phyloP scores from a whole-genome alignment of 2,329 filamentous ascomycete species.

The Calonectria pseudoturangicola region DNA sequence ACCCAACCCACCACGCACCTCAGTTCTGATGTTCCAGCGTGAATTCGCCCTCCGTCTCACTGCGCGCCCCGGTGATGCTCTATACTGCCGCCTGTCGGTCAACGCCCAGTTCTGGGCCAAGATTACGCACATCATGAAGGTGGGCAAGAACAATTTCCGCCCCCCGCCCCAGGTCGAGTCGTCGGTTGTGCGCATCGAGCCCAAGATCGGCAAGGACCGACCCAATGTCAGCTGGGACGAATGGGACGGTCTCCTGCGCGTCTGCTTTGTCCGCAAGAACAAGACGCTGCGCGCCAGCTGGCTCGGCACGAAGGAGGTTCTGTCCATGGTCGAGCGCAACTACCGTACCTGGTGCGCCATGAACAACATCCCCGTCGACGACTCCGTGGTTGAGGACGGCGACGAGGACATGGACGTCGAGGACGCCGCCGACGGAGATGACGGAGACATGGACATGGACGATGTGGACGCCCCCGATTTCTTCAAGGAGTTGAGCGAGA shows the following conservation, averaged over 20 bases:
- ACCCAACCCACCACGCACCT: constrained; percentile 86
- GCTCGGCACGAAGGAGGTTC: constrained; percentile 85
- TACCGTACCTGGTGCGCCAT: constrained; percentile 94
- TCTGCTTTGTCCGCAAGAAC: constrained; percentile 85
- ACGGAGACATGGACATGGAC: constrained; percentile 73
- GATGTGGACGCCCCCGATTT: constrained; percentile 86
- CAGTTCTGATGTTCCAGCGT: constrained; percentile 96
- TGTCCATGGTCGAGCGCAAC: constrained; percentile 89
- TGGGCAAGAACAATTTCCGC: constrained; percentile 96
- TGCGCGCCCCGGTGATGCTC: constrained; percentile 88
- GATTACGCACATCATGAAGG: constrained; percentile 87
- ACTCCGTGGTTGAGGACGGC: constrained; percentile 71
- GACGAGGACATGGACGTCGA: constrained; percentile 63
- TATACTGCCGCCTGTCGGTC: constrained; percentile 93
- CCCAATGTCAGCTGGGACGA: constrained; percentile 95
- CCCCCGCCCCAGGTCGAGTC: constrained; percentile 95
- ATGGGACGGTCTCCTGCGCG: constrained; percentile 92
- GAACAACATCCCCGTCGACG: constrained; percentile 86
- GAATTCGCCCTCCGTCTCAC: constrained; percentile 95
- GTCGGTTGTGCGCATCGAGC: constrained; percentile 91
- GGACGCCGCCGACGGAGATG: constrained; percentile 66
- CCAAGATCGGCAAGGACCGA: constrained; percentile 84
- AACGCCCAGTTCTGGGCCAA: constrained; percentile 92
- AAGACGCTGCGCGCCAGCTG: constrained; percentile 90
- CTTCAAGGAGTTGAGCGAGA: constrained; percentile 80